Evolutionary conservation across 805 yeast species (phyloP).

Genomic region (Nakazawaea ernobii): DNA sequence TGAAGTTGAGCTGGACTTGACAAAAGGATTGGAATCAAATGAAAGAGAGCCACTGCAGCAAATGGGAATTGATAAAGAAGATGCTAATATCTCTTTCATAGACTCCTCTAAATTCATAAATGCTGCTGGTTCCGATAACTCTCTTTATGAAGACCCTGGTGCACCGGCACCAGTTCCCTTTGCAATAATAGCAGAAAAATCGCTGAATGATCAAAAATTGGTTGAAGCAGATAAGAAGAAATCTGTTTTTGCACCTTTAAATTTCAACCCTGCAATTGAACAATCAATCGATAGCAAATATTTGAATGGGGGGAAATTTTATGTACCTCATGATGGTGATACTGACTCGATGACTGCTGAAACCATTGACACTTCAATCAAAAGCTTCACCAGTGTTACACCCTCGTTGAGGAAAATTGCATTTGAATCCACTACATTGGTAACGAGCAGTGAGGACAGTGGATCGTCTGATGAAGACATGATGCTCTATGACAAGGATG

Average conservation of each 20-base stretch:
- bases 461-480: slow-evolving; percentile 19
- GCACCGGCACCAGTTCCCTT: slow-evolving; percentile 70
- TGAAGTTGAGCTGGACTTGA: slow-evolving; percentile 8
- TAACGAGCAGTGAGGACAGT: slow-evolving; percentile 10
- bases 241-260: slow-evolving; percentile 77
- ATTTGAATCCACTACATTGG: slow-evolving; percentile 1
- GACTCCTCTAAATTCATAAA: slow-evolving; percentile 42
- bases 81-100: slow-evolving; percentile 6
- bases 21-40: not conserved
- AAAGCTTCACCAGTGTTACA: slow-evolving; percentile 8
- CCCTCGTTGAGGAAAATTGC: slow-evolving; percentile 8
- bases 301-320: slow-evolving; percentile 86
- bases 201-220: slow-evolving; percentile 16
- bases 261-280: slow-evolving; percentile 74
- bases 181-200: slow-evolving; percentile 32
- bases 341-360: slow-evolving; percentile 1
- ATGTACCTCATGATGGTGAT: slow-evolving; percentile 30
- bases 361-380: slow-evolving; percentile 1
- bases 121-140: slow-evolving; percentile 16
- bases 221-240: slow-evolving; percentile 27
- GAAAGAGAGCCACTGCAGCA: not conserved
- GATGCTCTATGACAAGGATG: too few relatives aligned
- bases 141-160: slow-evolving; percentile 70
- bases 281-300: slow-evolving; percentile 80
- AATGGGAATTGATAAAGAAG: not conserved